Conservation (phyloP, 208 protist species). For the Acanthamoeba castellanii region DNA sequence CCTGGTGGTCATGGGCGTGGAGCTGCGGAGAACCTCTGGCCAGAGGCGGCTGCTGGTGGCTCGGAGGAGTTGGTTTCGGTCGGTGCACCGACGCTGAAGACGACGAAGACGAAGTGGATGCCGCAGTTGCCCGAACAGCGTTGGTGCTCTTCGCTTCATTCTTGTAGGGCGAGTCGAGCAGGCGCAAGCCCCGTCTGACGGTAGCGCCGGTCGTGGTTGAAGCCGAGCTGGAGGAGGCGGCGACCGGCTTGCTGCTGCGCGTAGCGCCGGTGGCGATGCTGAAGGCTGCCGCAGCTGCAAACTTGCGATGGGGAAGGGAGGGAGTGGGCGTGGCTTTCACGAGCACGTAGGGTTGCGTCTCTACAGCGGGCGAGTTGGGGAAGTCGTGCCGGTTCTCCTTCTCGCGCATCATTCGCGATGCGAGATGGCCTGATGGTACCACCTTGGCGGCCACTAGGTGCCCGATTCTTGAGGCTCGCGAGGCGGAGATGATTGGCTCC, state of each 20-base stretch:
- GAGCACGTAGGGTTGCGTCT: constrained; percentile 29
- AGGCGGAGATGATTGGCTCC: not conserved
- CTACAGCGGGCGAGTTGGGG: not conserved
- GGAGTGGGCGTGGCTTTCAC: constrained; percentile 43
- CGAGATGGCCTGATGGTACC: not conserved
- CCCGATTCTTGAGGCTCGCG: not conserved
- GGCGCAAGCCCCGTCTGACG: not conserved
- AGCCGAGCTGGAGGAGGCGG: too few relatives aligned
- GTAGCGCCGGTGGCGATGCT: not conserved
- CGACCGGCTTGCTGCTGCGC: not conserved
- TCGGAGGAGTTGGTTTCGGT: too few relatives aligned
- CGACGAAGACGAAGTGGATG: not conserved
- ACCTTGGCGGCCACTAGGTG: not conserved
- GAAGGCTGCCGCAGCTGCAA: not conserved
- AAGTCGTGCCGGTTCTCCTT: constrained; percentile 44
- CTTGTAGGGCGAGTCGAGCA: not conserved
- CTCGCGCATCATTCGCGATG: not conserved
- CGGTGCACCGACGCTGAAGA: too few relatives aligned
- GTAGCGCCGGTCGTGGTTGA: not conserved
- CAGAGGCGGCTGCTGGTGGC: too few relatives aligned
- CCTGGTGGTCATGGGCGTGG: too few relatives aligned
- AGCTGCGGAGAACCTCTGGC: too few relatives aligned
- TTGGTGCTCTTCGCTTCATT: not conserved
- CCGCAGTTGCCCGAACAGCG: not conserved
- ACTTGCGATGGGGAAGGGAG: not conserved